These are phyloP conservation scores for Boletus eberwhitei DNA, from an alignment of 768 basidiomycete genomes.

Conservation along the genomic window DNA sequence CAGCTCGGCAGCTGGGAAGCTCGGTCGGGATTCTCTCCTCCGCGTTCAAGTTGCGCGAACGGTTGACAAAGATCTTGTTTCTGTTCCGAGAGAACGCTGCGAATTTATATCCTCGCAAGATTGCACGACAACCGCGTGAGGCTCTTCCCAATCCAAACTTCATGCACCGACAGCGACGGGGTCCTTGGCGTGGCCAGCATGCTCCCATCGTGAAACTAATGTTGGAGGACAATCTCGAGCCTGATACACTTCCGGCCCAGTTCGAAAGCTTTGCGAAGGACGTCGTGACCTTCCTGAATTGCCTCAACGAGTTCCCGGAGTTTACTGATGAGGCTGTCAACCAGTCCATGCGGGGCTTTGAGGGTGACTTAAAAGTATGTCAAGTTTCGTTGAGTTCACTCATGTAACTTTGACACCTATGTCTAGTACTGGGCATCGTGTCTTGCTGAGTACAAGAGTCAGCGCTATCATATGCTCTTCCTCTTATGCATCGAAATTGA, in stretches of 20 bases:
- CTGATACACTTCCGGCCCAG: slow-evolving; percentile 47
- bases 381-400: background rate
- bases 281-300: slow-evolving; percentile 49
- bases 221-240: slow-evolving; percentile 42
- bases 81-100: slow-evolving; percentile 58
- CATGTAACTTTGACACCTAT: slow-evolving; percentile 9
- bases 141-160: slow-evolving; percentile 37
- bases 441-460: slow-evolving; percentile 45
- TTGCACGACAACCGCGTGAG: slow-evolving; percentile 38
- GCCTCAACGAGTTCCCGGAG: slow-evolving; percentile 55
- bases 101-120: slow-evolving; percentile 50
- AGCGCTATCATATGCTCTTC: slow-evolving; percentile 1
- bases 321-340: slow-evolving; percentile 53
- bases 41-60: slow-evolving; percentile 48
- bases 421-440: slow-evolving; percentile 54
- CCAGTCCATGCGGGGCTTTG: slow-evolving; percentile 45
- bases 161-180: slow-evolving; percentile 30
- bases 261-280: slow-evolving; percentile 46
- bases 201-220: slow-evolving; percentile 36
- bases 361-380: slow-evolving; percentile 48
- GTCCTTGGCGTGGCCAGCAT: slow-evolving; percentile 32
- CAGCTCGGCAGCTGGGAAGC: slow-evolving; percentile 52
- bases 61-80: slow-evolving; percentile 47
- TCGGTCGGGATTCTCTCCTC: slow-evolving; percentile 57
- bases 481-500: slow-evolving; percentile 3